Base-by-base conservation (phyloP, 768 basidiomycete genomes). In the Leccinum variicolor region DNA sequence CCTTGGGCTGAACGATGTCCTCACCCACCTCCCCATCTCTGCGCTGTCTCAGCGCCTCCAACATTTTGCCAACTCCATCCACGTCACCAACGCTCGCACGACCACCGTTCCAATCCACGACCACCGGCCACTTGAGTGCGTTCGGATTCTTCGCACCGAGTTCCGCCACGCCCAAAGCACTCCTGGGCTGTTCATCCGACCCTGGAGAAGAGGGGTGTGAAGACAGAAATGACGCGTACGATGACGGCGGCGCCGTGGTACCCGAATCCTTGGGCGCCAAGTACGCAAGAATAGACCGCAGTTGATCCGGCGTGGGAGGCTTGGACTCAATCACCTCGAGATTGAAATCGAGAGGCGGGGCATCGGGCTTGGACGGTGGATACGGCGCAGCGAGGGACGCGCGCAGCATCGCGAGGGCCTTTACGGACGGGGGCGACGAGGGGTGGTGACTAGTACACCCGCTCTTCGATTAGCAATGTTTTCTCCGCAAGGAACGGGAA, bases 21-120 rank as follows among this genome's bases (percentile, higher is more conserved):
- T 64, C 65, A 8, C 57, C 58, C 7, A 76, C 79, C 63, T 89
- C 86, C 0, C 88, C 88, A 60, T 91, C 90, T 54, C 89, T 74
- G 56, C 76, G 80, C 73, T 82, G 82, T 64, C 89, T 75, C 55
- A 92, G 60, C 26, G 72, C 75, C 61, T 92, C 90, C 66, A 92
- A 64, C 15, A 92, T 86, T 2, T 67, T 66, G 54, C 79, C 81
- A n/a, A 90, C 90, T 19, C 85, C 84, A 6, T 89, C 86, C 17
- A 85, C 75, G 58, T 87, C 83, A 0, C 90, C 90, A 0, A 90
- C 72, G 19, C 79, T 79, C 10, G 83, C 87, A 43, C 77, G 77
- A 1, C 90, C 90, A 23, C 76, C 79, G 15, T 76, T 72, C 90
- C 90, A 92, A 62, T 92, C 84, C 2, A 92, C 90, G 0, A 92